Evolutionary conservation across 1,284 basidiomycete genomes (phyloP), one percentile per base, ranked within the genome.

Genomic region (Veloboletus limbatus): DNA sequence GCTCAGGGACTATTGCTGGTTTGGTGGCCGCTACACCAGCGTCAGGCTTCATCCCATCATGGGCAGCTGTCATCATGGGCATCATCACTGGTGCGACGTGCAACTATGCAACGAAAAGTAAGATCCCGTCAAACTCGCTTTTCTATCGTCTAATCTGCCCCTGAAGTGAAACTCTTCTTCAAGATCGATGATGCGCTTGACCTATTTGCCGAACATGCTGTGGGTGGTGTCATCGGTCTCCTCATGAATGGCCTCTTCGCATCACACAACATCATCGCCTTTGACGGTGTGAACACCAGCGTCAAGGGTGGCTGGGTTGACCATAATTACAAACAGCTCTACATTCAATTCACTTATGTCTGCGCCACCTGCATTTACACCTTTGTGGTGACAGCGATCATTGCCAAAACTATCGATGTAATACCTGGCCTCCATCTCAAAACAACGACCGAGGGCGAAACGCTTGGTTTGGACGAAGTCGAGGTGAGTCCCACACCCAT

Each of bases 1-100:
- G 88, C 65, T 77, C 61, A 58, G 95, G 78, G n/a, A 88, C 87
- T 7, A 89, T 92, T 49, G 85, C 87, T 35, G 92, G 92, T 17
- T 77, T 98, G 30, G 94, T 98, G 36, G 91, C 90, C n/a, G 89
- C 92, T 33, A 93, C 92, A 4, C 86, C 88, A 2, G 79, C 83
- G n/a, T 85, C 80, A 17, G 85, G 82, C 39, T 87, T 68, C 61
- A 70, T 88, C 28, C 76, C 77, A 27, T 73, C 80, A 27, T 82
- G 83, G 86, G 76, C 81, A 17, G 71, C 90, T 63, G 74, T 96
- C 8, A 70, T 94, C 18, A 78, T 90, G 56, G 95, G 94, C 33
- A 69, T 89, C 50, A 67, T 90, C 25, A 77, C 88, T 2, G 89
- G 89, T 3, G 78, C 73, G 2, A 65, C 88, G 14, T 92, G 89